These are phyloP conservation scores for Pedinophyceae sp. DNA, from an alignment of 139 green algal species.

Conservation along the genomic window DNA sequence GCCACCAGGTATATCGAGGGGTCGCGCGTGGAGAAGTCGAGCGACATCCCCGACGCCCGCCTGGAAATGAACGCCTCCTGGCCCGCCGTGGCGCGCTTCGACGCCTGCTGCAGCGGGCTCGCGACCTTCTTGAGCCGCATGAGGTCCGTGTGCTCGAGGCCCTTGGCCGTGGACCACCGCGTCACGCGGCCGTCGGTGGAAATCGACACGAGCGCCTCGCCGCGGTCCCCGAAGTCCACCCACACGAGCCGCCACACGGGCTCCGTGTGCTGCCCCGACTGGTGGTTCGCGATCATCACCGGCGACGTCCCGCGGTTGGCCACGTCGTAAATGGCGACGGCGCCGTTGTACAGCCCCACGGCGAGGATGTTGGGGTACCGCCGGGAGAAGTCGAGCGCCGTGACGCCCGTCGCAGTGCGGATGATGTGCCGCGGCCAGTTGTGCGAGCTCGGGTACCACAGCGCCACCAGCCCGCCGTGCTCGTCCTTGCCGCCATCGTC, in stretches of 20 bases:
- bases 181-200: slow-evolving; percentile 69
- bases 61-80: slow-evolving; percentile 59
- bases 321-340: slow-evolving; percentile 51
- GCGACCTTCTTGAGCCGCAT: slow-evolving; percentile 60
- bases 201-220: slow-evolving; percentile 65
- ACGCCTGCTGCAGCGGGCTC: background rate
- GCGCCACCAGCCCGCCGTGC: too few relatives aligned
- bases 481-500: too few relatives aligned
- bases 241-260: slow-evolving; percentile 60
- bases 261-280: slow-evolving; percentile 48
- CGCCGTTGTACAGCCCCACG: slow-evolving; percentile 49
- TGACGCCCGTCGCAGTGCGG: slow-evolving; percentile 39
- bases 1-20: slow-evolving; percentile 47
- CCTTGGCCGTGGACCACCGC: slow-evolving; percentile 60
- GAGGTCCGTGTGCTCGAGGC: slow-evolving; percentile 58
- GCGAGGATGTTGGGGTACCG: slow-evolving; percentile 35
- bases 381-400: slow-evolving; percentile 46
- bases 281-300: slow-evolving; percentile 30
- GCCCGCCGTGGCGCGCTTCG: background rate
- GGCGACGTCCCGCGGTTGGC: slow-evolving; percentile 17
- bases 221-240: slow-evolving; percentile 49
- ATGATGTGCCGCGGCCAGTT: too few relatives aligned
- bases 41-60: slow-evolving; percentile 51
- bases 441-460: too few relatives aligned
- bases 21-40: slow-evolving; percentile 58